Base-by-base conservation (phyloP, 2,329 filamentous ascomycete species). In the Colletotrichum tofieldiae region DNA sequence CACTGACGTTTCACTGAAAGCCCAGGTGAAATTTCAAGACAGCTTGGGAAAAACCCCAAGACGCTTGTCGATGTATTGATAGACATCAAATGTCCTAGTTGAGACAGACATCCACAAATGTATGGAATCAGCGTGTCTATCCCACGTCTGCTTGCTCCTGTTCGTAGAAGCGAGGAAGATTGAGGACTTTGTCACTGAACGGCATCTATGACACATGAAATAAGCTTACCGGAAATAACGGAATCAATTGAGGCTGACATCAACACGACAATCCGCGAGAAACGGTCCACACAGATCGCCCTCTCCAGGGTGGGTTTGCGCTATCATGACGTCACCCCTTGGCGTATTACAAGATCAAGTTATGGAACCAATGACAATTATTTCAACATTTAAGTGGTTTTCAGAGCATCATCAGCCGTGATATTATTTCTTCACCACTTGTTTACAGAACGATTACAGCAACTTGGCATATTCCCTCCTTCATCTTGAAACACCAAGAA, bases 261-360 rank as follows among this genome's bases (percentile, higher is more conserved):
- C 68, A 71, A 66, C 37, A n/a, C 67, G 56, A 51, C 26, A 45
- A 56, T 29, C 37, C 45, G 54, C 32, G 12, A 16, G 8, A 32
- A 35, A 26, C 18, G 64, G 23, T 60, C 59, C 54, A 58, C 65
- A 64, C 59, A 55, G 60, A 71, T 71, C 59, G 32, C 66, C 49
- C 58, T 43, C 23, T n/a, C n/a, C 45, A 20, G 49, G 39, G 54
- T 65, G 41, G 18, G 29, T 45, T 71, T 65, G 70, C 70, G 70
- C 70, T 64, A 60, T 70, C 20, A 59, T 72, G 70, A 72, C 70
- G 70, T 72, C 70, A 72, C 70, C 32, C 60, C 65, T 72, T 59
- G 59, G 70, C 65, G n/a, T 12, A 72, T 72, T 58, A 64, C 32
- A 47, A 35, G 65, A 70, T 47, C 70, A 60, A 59, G 65, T 72